phyloP scores from a whole-genome alignment of 2,329 filamentous ascomycete genomes.

The Tolypocladium sp. region DNA sequence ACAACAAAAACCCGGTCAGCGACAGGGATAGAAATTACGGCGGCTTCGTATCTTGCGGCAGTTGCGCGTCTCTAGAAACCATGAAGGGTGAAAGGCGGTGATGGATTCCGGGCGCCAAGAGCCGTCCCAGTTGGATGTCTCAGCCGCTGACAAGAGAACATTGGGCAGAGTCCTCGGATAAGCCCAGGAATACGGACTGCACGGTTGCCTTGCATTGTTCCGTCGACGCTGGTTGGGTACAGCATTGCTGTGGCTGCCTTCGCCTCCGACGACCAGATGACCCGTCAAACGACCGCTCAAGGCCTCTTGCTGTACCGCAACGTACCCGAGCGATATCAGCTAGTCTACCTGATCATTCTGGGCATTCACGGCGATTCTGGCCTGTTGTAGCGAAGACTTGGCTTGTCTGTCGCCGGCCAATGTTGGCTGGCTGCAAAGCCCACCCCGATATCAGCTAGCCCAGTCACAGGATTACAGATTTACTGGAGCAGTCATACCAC shows the following conservation, averaged over 20 bases:
- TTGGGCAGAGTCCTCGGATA: not conserved
- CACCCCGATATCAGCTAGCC: not conserved
- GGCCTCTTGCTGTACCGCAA: not conserved
- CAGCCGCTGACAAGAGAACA: not conserved
- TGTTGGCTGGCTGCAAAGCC: not conserved
- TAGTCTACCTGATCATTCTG: not conserved
- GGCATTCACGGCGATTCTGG: not conserved
- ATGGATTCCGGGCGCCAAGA: not conserved
- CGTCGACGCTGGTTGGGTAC: not conserved
- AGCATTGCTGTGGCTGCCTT: not conserved
- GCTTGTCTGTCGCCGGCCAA: not conserved
- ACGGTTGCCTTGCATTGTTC: not conserved
- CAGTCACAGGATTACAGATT: not conserved
- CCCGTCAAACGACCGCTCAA: not conserved
- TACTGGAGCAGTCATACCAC: not conserved
- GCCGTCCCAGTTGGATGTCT: not conserved
- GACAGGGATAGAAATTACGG: not conserved
- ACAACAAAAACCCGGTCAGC: not conserved
- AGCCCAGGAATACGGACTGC: not conserved
- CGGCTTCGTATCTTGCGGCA: not conserved
- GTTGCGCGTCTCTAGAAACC: not conserved
- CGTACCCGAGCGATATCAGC: not conserved
- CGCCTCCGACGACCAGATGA: not conserved
- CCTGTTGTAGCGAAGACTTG: not conserved
- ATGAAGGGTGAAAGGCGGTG: not conserved